These are phyloP conservation scores for Arabidopsis lyrata DNA, from an alignment of 441 rosid genomes.

Conservation along the genomic window DNA sequence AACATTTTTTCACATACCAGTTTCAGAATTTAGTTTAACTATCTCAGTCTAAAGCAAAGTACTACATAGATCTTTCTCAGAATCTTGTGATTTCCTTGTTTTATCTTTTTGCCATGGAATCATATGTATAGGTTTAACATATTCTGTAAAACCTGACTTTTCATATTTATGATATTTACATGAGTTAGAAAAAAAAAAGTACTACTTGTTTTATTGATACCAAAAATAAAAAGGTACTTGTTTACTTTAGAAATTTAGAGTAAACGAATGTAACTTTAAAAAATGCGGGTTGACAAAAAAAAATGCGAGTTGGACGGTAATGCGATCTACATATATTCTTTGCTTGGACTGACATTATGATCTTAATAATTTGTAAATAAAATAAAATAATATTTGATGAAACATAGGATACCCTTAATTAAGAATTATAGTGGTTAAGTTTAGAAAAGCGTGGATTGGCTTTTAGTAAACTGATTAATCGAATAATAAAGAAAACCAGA, in stretches of 20 bases:
- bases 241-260: background rate
- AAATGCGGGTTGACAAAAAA: background rate
- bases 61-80: too few species aligned
- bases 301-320: constrained; percentile 30
- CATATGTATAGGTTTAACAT: too few species aligned
- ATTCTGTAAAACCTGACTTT: too few species aligned
- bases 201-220: too few species aligned
- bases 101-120: too few species aligned
- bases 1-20: background rate
- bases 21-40: background rate
- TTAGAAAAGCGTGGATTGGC: constrained; percentile 39
- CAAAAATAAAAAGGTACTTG: background rate
- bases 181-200: too few species aligned
- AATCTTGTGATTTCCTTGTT: too few species aligned
- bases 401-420: constrained; percentile 41
- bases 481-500: constrained; percentile 25
- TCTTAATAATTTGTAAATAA: background rate
- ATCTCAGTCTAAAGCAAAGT: background rate
- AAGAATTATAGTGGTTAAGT: constrained; percentile 28
- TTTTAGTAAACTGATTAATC: constrained; percentile 24
- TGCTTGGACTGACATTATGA: constrained; percentile 33
- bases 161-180: too few species aligned
- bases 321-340: constrained; percentile 44
- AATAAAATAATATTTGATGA: background rate
- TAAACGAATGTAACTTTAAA: background rate